Percentiles rank a stretch among this genome's conserved stretches.
These are phyloP conservation scores for Sarocladiaceae sp. DNA, from an alignment of 2,329 filamentous ascomycete species.

Conservation along the genomic window DNA sequence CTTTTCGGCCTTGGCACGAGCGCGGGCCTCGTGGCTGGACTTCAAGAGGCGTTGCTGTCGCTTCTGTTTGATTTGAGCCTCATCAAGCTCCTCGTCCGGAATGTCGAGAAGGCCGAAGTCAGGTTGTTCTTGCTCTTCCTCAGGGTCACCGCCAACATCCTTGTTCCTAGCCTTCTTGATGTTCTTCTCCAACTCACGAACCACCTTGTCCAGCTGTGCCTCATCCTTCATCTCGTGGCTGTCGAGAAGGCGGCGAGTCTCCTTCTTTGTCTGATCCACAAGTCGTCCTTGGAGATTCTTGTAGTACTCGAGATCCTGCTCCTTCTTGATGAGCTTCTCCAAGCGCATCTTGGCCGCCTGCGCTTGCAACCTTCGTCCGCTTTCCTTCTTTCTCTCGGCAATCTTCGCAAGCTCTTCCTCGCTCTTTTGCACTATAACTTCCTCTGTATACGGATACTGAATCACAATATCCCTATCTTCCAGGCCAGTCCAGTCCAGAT, in stretches of 20 bases:
- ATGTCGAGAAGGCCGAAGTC: slow-evolving; percentile 86
- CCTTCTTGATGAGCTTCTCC: slow-evolving; percentile 92
- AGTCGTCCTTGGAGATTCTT: slow-evolving; percentile 74
- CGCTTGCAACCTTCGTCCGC: slow-evolving; percentile 83
- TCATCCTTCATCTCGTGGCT: slow-evolving; percentile 92
- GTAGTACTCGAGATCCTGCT: slow-evolving; percentile 92
- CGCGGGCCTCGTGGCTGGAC: slow-evolving; percentile 87
- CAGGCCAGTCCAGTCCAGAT: slow-evolving; percentile 86
- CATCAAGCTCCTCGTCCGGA: slow-evolving; percentile 89
- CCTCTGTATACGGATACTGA: slow-evolving; percentile 91
- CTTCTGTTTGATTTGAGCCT: slow-evolving; percentile 87
- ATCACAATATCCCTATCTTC: slow-evolving; percentile 86
- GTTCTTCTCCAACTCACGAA: slow-evolving; percentile 86
- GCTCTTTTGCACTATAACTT: slow-evolving; percentile 84
- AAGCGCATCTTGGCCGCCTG: slow-evolving; percentile 97
- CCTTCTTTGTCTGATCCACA: slow-evolving; percentile 80
- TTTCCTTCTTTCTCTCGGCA: slow-evolving; percentile 93
- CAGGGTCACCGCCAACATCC: slow-evolving; percentile 77
- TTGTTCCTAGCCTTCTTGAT: slow-evolving; percentile 90
- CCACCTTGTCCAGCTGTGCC: slow-evolving; percentile 72
- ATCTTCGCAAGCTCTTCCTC: slow-evolving; percentile 88
- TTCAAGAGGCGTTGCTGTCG: slow-evolving; percentile 90
- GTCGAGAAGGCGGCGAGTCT: slow-evolving; percentile 79
- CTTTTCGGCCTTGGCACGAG: slow-evolving; percentile 93
- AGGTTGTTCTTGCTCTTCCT: slow-evolving; percentile 76